These are phyloP conservation scores for Fusarium xyrophilum DNA, from an alignment of 2,329 filamentous ascomycete species.

Conservation along the genomic window DNA sequence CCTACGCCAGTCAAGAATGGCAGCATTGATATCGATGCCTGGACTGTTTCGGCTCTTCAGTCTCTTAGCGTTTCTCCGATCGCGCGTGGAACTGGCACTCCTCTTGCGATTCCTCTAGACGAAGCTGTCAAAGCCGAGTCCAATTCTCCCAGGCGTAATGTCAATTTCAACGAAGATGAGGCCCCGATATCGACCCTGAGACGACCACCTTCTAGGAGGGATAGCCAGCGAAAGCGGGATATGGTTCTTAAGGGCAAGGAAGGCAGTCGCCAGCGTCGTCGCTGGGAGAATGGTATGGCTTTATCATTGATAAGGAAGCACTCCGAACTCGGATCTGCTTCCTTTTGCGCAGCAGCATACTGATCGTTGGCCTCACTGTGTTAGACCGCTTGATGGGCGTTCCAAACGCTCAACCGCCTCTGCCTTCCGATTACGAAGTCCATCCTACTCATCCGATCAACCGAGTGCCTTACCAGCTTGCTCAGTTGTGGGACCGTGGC, in stretches of 20 bases:
- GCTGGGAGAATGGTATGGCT: conserved; percentile 89
- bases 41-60: conserved; percentile 67
- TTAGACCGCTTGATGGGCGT: conserved; percentile 85
- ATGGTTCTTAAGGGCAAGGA: conserved; percentile 87
- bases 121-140: conserved; percentile 46
- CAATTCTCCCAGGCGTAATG: conserved; percentile 25
- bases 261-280: conserved; percentile 81
- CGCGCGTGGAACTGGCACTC: conserved; percentile 66
- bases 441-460: conserved; percentile 81
- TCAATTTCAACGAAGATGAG: conserved; percentile 26
- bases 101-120: conserved; percentile 80
- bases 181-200: conserved; percentile 47
- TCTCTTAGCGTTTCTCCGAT: conserved; percentile 62
- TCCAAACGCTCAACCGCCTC: conserved; percentile 83
- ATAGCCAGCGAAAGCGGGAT: conserved; percentile 69
- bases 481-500: conserved; percentile 78
- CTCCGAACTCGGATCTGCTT: not conserved
- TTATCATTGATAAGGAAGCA: conserved; percentile 1
- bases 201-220: conserved; percentile 58
- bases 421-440: conserved; percentile 82
- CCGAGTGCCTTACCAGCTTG: conserved; percentile 86
- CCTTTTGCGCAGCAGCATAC: not conserved
- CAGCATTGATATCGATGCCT: conserved; percentile 68
- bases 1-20: conserved; percentile 38
- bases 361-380: conserved; percentile 21